phyloP scores from a whole-genome alignment of 2,329 filamentous ascomycete genomes.

The Gnomoniopsis sp. region DNA sequence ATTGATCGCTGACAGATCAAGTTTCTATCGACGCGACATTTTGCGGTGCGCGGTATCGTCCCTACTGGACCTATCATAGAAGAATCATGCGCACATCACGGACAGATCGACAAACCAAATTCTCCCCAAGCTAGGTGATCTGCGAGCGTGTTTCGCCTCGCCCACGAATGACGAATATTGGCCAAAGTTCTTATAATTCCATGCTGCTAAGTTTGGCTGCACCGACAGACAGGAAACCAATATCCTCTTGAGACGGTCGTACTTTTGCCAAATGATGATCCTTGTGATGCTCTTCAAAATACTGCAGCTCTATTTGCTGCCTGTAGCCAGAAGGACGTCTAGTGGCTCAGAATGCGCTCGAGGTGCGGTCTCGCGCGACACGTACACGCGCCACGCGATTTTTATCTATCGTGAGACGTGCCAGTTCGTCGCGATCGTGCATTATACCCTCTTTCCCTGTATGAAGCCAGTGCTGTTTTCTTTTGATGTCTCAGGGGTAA shows the following conservation, averaged over 20 bases:
- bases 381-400: background rate
- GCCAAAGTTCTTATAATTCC: background rate
- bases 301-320: background rate
- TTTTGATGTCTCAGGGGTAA: background rate
- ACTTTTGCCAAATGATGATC: background rate
- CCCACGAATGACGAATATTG: background rate
- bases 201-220: background rate
- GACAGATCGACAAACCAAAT: too few relatives aligned
- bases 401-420: too few relatives aligned
- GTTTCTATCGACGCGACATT: too few relatives aligned
- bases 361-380: background rate
- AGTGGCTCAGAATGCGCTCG: background rate
- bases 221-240: background rate
- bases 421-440: too few relatives aligned
- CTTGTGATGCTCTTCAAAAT: background rate
- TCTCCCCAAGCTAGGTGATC: background rate
- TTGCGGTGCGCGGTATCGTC: too few relatives aligned
- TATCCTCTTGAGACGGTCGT: background rate
- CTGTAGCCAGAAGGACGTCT: too few relatives aligned
- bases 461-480: background rate
- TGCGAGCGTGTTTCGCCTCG: background rate
- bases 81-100: background rate
- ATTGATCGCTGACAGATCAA: too few relatives aligned
- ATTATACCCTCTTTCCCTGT: background rate
- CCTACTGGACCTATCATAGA: too few relatives aligned